Base-by-base conservation (phyloP, 2,329 filamentous ascomycete genomes). In the Trichoderma polysporum region DNA sequence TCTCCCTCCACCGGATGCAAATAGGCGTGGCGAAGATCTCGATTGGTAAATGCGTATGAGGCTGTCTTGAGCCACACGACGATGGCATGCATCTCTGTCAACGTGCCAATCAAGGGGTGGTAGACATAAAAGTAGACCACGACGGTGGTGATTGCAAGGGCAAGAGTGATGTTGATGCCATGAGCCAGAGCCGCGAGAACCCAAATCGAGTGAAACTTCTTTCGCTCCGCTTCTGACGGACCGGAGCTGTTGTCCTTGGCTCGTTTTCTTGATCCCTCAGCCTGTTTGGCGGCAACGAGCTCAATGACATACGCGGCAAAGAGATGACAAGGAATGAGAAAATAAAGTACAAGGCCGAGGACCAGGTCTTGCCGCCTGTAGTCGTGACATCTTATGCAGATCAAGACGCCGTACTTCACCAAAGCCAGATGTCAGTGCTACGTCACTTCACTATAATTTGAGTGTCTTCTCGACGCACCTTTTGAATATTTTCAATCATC, bases 11-110 rank as follows among this genome's bases (percentile, higher is more conserved):
- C 82, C 2, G 93, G 91, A 74, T 96, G 91, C 25, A 98, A 85
- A 76, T 93, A 92, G 19, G 94, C 93, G 76, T 97, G 93, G 47
- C 95, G 91, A 37, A 99, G 86, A 76, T 99, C 95, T 70, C 95
- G 90, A 78, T 99, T 99, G 29, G 95, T 98, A 74, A 98, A 91
- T 27, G 94, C 95, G 76, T 98, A 99, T 0, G 94, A 97, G 70
- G 93, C 92, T 35, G 91, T 94, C 82, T 99, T 99, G 74, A 99
- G 86, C 90, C 94, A 97, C 59, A 98, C 94, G 65, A 98, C 91
- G 73, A 98, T 89, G 70, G 94, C 93, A 76, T 99, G 95, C 68
- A 97, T 80, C 79, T 98, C 92, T 70, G 91, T 93, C 57, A 97
- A 81, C 0, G 93, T 97, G 49, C 95, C 95, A 72, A 99, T 96